phyloP scores from a whole-genome alignment of 441 rosid species.

The Codiaeum variegatum region DNA sequence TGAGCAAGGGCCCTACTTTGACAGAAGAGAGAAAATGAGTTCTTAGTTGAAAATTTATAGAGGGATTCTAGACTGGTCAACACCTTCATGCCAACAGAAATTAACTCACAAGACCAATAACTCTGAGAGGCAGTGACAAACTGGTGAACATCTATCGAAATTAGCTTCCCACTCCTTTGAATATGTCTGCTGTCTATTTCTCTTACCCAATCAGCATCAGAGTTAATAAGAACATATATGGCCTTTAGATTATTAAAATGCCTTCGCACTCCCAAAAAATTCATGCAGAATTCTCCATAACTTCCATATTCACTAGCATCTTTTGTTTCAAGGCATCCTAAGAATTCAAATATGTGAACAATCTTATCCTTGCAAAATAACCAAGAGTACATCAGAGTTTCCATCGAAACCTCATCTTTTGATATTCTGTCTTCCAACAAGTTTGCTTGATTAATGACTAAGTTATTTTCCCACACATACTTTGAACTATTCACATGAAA shows the following conservation, averaged over 20 bases:
- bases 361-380: slow-evolving; percentile 33
- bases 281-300: slow-evolving; percentile 42
- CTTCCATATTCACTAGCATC: slow-evolving; percentile 16
- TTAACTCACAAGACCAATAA: slow-evolving; percentile 40
- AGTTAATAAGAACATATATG: slow-evolving; percentile 28
- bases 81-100: slow-evolving; percentile 38
- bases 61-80: slow-evolving; percentile 32
- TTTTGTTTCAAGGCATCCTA: slow-evolving; percentile 17
- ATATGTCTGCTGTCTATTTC: slow-evolving; percentile 15
- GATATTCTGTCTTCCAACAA: background rate
- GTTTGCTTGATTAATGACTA: slow-evolving; percentile 10
- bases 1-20: slow-evolving; percentile 23
- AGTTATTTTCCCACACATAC: slow-evolving; percentile 32
- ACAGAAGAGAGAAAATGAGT: slow-evolving; percentile 26
- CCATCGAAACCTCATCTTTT: slow-evolving; percentile 8
- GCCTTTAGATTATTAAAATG: slow-evolving; percentile 15
- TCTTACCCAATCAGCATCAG: slow-evolving; percentile 36
- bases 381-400: slow-evolving; percentile 14
- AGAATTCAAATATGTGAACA: slow-evolving; percentile 28
- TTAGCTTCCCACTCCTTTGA: slow-evolving; percentile 13
- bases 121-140: slow-evolving; percentile 33
- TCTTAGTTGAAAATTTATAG: background rate
- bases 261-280: slow-evolving; percentile 40
- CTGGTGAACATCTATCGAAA: slow-evolving; percentile 24
- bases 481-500: slow-evolving; percentile 19